Conservation (phyloP, 169 alveolate genomes). For the Babesia microti region DNA sequence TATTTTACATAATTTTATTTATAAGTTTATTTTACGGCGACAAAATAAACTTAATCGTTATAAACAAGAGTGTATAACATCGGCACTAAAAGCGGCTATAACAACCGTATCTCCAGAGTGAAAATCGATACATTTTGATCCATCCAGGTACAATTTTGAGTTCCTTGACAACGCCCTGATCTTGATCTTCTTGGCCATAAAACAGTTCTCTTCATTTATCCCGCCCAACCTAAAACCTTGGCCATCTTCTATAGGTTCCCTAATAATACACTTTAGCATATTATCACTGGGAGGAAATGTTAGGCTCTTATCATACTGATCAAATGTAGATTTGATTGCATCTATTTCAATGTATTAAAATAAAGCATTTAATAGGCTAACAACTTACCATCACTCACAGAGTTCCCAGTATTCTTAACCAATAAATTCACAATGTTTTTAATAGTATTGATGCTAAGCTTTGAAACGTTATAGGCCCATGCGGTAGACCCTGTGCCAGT, state of each 20-base stretch:
- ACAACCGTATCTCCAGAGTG: slow-evolving; percentile 46
- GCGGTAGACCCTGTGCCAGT: slow-evolving; percentile 77
- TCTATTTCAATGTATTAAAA: slow-evolving; percentile 18
- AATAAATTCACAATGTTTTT: slow-evolving; percentile 43
- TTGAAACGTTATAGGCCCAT: slow-evolving; percentile 70
- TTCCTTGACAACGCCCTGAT: slow-evolving; percentile 30
- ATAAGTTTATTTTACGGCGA: slow-evolving; percentile 1
- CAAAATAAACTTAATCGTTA: slow-evolving; percentile 2
- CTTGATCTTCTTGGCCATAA: slow-evolving; percentile 33
- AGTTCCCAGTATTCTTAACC: neutral
- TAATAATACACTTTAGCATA: slow-evolving; percentile 50
- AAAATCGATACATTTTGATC: slow-evolving; percentile 25
- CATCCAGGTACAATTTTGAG: slow-evolving; percentile 27
- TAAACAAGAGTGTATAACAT: slow-evolving; percentile 31
- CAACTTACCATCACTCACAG: neutral
- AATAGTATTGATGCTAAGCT: slow-evolving; percentile 38
- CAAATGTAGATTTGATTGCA: slow-evolving; percentile 34
- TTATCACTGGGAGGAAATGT: slow-evolving; percentile 42
- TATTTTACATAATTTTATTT: neutral
- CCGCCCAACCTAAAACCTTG: slow-evolving; percentile 8
- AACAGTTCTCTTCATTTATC: slow-evolving; percentile 20
- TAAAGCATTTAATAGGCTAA: slow-evolving; percentile 10
- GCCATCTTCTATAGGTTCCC: slow-evolving; percentile 50
- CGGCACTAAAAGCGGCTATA: slow-evolving; percentile 29
- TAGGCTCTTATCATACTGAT: slow-evolving; percentile 42